These are phyloP conservation scores for Zostera marina DNA, from an alignment of 116 monocot species.

Conservation along the genomic window DNA sequence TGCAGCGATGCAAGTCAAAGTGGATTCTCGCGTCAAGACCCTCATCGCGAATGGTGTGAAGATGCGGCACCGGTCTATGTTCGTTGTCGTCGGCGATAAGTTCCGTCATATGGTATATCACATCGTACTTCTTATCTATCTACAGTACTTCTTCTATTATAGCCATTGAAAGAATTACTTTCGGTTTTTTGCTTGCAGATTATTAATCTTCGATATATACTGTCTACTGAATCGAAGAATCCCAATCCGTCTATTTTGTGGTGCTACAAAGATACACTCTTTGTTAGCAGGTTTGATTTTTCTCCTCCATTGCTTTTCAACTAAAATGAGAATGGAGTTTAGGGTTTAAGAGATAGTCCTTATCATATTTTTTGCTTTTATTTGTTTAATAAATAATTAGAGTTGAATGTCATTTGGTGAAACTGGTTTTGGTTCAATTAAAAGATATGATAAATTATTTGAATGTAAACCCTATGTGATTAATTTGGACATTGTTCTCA, in stretches of 20 bases:
- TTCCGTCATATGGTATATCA: slow-evolving; percentile 27
- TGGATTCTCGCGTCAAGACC: slow-evolving; percentile 77
- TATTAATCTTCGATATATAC: slow-evolving; percentile 66
- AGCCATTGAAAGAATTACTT: not conserved
- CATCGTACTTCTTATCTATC: not conserved
- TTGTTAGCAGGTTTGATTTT: slow-evolving; percentile 61
- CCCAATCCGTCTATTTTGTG: slow-evolving; percentile 60
- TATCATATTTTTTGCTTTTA: too few species aligned
- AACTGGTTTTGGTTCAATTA: too few species aligned
- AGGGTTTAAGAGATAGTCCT: too few species aligned
- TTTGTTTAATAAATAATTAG: too few species aligned
- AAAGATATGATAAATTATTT: too few species aligned
- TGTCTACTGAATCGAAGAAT: slow-evolving; percentile 45
- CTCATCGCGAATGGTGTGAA: slow-evolving; percentile 91
- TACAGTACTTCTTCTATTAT: not conserved
- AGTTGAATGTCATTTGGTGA: too few species aligned
- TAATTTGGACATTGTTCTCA: too few species aligned
- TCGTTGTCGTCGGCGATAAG: slow-evolving; percentile 84
- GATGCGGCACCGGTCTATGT: slow-evolving; percentile 74
- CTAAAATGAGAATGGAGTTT: too few species aligned
- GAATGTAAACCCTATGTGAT: too few species aligned
- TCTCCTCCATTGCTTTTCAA: not conserved
- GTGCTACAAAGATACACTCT: slow-evolving; percentile 87
- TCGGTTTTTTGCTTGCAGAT: slow-evolving; percentile 28
- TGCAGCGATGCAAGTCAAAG: slow-evolving; percentile 68